Conservation (phyloP, 257 asterid species). For the Przewalskia tangutica region DNA sequence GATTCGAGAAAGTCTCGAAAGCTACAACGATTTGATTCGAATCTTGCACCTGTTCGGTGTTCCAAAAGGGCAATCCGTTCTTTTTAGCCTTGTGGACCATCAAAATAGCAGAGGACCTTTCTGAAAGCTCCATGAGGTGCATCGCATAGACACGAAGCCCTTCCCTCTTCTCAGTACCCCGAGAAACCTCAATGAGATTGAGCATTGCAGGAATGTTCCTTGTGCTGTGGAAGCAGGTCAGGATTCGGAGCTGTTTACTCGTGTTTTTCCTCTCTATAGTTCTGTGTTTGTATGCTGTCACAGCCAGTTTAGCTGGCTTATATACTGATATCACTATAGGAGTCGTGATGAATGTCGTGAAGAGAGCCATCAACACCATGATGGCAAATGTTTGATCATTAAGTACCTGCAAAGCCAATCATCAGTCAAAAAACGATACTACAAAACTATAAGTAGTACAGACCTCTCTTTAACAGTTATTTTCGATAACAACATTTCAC, state of each 20-base stretch:
- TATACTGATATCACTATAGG: constrained; percentile 44
- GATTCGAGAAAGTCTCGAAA: constrained; percentile 40
- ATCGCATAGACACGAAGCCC: constrained; percentile 41
- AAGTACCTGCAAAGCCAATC: constrained; percentile 25
- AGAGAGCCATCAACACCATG: constrained; percentile 55
- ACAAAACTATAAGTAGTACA: not conserved
- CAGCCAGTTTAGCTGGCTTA: constrained; percentile 35
- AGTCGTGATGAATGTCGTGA: constrained; percentile 53
- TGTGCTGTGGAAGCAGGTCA: constrained; percentile 41
- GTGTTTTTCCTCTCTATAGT: constrained; percentile 29
- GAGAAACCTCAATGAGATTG: constrained; percentile 46
- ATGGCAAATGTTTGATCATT: constrained; percentile 55
- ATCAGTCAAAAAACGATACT: not conserved
- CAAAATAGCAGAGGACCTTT: constrained; percentile 46
- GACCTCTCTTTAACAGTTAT: no score
- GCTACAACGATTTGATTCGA: constrained; percentile 40
- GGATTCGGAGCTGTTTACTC: constrained; percentile 30
- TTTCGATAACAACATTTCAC: no score
- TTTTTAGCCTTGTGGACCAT: constrained; percentile 50
- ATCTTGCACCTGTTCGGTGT: constrained; percentile 20
- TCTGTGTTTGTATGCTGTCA: constrained; percentile 25
- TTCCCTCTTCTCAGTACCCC: constrained; percentile 38
- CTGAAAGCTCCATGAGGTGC: constrained; percentile 57
- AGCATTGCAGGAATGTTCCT: constrained; percentile 42
- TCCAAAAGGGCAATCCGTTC: constrained; percentile 37